Evolutionary conservation across 805 yeast genomes (phyloP), one percentile per base, ranked within the genome.

Genomic region (Suhomyces emberorum): DNA sequence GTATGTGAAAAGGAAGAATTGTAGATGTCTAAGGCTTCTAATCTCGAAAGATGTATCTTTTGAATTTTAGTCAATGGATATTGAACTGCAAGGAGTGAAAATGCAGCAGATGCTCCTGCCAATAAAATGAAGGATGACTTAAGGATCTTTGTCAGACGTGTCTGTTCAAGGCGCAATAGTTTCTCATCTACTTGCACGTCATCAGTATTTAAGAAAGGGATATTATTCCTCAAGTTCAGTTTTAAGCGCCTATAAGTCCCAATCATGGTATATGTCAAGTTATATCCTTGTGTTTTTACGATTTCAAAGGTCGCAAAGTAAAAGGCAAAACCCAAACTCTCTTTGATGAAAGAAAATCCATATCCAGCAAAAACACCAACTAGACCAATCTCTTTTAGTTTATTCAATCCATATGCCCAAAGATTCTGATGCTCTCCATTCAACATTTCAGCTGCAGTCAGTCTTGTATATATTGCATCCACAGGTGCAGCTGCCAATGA

Each of bases 401-500:
- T 87, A 33, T 70, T 69, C 18, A 72, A 55, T 0, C 91, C 88
- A 58, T 87, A 91, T 17, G 62, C 61, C 95, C 96, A 87, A 38
- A 89, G 57, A 39, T 83, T 83, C 39, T 75, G 75, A 57, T 84
- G 81, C 21, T 72, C 51, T 5, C 88, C 84, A 35, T 74, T 72
- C 11, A 87, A 59, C 35, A 89, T 62, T 46, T 88, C 95, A 8
- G 83, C 76, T 4, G 87, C 81, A 1, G 80, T 72, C 45, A 89
- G 85, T 46, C 97, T 70, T 1, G 95, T 77, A 52, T 83, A 84
- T 3, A 91, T 78, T 6, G 97, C 96, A 60, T 91, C 97, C 4
- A 91, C 70, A 0, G 98, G 98, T 1, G 96, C 91, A 2, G 96
- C 95, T 0, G 87, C 89, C 12, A 87, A 62, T n/a, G 95, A 83